These are phyloP conservation scores for Ganoderma resinaceum DNA, from an alignment of 1,284 basidiomycete species.

Conservation along the genomic window DNA sequence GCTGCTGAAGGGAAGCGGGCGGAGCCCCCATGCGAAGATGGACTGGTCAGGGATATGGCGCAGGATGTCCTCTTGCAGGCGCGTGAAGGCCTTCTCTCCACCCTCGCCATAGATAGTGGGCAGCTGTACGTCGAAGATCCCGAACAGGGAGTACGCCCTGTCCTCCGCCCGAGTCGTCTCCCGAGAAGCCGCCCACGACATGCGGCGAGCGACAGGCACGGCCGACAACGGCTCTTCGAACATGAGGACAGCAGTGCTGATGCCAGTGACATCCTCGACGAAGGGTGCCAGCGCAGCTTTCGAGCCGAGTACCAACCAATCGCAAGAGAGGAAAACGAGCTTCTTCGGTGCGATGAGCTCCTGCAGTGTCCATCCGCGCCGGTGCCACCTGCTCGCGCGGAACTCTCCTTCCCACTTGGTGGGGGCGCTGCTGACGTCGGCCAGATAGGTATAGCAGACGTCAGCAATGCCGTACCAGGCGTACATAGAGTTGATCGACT, in stretches of 20 bases:
- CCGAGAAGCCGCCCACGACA: slow-evolving; percentile 24
- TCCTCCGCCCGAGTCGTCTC: slow-evolving; percentile 22
- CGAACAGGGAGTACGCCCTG: slow-evolving; percentile 26
- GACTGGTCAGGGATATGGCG: slow-evolving; percentile 20
- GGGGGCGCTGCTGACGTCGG: slow-evolving; percentile 18
- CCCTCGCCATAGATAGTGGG: slow-evolving; percentile 27
- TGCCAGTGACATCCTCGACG: slow-evolving; percentile 21
- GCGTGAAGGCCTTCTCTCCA: slow-evolving; percentile 13
- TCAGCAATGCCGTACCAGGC: slow-evolving; percentile 22
- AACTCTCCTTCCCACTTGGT: background rate
- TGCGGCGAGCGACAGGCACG: slow-evolving; percentile 23
- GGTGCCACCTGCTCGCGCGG: slow-evolving; percentile 23
- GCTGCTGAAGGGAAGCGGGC: background rate
- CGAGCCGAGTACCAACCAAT: slow-evolving; percentile 19
- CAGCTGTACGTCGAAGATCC: slow-evolving; percentile 23
- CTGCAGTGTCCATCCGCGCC: slow-evolving; percentile 27
- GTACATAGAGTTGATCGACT: slow-evolving; percentile 30
- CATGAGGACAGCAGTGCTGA: slow-evolving; percentile 17
- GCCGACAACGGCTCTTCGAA: slow-evolving; percentile 8
- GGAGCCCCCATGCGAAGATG: slow-evolving; percentile 23
- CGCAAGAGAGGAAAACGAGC: slow-evolving; percentile 19
- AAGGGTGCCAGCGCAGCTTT: slow-evolving; percentile 19
- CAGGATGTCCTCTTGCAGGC: slow-evolving; percentile 27
- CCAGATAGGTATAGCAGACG: slow-evolving; percentile 26
- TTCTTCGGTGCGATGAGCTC: slow-evolving; percentile 27